Base-by-base conservation (phyloP, 2,329 filamentous ascomycete genomes). In the Neopestalotiopsis rosae region DNA sequence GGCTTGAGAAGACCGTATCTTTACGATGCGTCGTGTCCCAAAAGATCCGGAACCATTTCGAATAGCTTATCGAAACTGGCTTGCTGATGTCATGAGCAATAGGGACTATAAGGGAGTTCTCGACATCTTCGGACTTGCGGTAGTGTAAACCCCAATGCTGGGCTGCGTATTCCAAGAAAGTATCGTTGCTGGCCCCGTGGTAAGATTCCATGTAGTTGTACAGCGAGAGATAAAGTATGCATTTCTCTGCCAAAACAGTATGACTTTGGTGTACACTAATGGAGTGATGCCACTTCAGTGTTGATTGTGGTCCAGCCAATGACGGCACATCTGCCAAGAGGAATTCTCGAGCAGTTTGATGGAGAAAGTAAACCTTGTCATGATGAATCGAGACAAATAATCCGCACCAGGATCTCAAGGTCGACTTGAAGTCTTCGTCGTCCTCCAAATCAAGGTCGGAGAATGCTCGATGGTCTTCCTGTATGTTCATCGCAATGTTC, bases 301-400 rank as follows among this genome's bases (percentile, higher is more conserved):
- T 40, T 3, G 38, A 63, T n/a, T 63, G 32, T 7, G 20, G 0
- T 40, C 13, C 61, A n/a, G 61, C 4, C 9, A 32, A 45, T 24
- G 12, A n/a, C 17, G 49, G 32, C 12, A 30, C 63, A 56, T 72
- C 61, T 65, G 70, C 67, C 1, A 77, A 68, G 52, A 79, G 76
- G 70, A 79, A 80, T 63, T 79, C 77, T 7, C 75, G 71, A 52
- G 76, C 78, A 2, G 77, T 79, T 72, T 79, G 76, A 67, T 79
- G 76, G 13, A 79, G 67, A 42, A 80, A 74, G 59, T 78, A 76
- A 61, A 80, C 59, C 10, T 63, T 76, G n/a, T 67, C 72, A 12
- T 75, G 61, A 42, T 79, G 13, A 12, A 78, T 68, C 5, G 73
- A 74, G 32, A 79, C 59, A 49, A 79, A 79, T 2, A 79, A 68